Evolutionary conservation across 176 grass and related monocot genomes (phyloP).

Genomic region (Bonia amplexicaulis): DNA sequence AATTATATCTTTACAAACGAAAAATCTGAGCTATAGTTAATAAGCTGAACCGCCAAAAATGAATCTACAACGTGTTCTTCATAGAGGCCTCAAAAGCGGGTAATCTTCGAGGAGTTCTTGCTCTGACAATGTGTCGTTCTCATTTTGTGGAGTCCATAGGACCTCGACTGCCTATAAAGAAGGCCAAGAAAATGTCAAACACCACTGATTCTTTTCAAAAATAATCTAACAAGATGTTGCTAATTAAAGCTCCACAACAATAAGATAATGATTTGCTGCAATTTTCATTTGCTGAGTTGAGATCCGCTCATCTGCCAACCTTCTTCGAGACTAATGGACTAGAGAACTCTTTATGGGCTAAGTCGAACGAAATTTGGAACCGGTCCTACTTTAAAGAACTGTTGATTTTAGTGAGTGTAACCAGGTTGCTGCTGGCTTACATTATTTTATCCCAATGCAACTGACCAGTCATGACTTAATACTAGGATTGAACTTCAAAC

Average conservation of each 20-base stretch:
- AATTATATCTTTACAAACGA: constrained; percentile 24
- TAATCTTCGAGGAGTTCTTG: constrained; percentile 92
- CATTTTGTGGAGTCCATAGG: constrained; percentile 93
- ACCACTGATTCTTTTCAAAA: neutral
- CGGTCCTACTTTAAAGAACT: neutral
- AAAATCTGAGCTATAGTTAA: constrained; percentile 36
- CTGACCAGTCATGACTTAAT: neutral
- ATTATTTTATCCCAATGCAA: constrained; percentile 1
- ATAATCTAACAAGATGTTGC: neutral
- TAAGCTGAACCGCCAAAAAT: constrained; percentile 37
- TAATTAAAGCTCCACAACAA: neutral
- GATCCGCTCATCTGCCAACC: neutral
- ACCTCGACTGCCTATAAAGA: constrained; percentile 73
- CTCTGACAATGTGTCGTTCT: constrained; percentile 85
- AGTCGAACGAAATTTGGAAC: neutral
- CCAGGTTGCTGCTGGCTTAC: neutral
- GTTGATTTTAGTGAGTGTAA: neutral
- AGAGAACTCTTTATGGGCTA: neutral
- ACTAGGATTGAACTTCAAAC: neutral
- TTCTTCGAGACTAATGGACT: neutral
- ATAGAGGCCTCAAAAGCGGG: constrained; percentile 66
- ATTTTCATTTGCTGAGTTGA: neutral
- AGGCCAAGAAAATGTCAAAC: neutral
- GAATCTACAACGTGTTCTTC: constrained; percentile 11
- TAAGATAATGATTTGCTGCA: neutral